A percentile compares a stretch with the other conserved stretches of the same genome.
phyloP scores from a whole-genome alignment of 495 filamentous ascomycete genomes.

The Aeminium ludgeri region DNA sequence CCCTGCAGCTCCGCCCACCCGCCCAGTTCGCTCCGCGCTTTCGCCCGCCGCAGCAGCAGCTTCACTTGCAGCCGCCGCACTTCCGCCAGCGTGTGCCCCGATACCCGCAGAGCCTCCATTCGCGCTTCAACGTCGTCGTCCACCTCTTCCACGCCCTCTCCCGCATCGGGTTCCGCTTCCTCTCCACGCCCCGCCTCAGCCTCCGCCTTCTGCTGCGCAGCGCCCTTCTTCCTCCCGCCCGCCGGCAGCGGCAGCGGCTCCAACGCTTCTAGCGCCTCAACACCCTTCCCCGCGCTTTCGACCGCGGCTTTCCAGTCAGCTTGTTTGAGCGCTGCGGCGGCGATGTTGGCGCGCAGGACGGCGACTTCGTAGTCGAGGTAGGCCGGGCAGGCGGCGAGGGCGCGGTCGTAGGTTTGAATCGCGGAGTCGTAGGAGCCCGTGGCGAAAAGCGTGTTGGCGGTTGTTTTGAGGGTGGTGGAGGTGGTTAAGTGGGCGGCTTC shows the following conservation, averaged over 20 bases:
- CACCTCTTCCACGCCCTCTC: conserved; percentile 33
- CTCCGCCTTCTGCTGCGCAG: conserved; percentile 9
- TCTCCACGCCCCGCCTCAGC: conserved; percentile 10
- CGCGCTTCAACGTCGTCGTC: conserved; percentile 28
- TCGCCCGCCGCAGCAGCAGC: conserved; percentile 68
- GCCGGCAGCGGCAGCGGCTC: conserved; percentile 30
- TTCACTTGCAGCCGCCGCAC: conserved; percentile 69
- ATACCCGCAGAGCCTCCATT: conserved; percentile 18
- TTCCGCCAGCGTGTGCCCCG: conserved; percentile 34
- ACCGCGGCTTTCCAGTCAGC: conserved; percentile 74
- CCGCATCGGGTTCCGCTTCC: conserved; percentile 9
- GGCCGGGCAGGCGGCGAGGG: conserved; percentile 62
- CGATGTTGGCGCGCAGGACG: conserved; percentile 70
- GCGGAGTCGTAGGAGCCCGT: conserved; percentile 60
- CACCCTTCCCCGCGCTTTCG: conserved; percentile 50
- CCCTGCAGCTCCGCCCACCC: conserved; percentile 72
- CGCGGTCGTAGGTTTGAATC: conserved; percentile 77
- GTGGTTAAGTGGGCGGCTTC: conserved; percentile 54
- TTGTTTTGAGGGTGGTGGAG: conserved; percentile 55
- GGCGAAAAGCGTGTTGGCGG: conserved; percentile 64
- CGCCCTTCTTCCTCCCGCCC: conserved; percentile 11
- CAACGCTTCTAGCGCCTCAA: conserved; percentile 54
- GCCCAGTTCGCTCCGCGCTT: conserved; percentile 49
- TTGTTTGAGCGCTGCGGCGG: conserved; percentile 80
- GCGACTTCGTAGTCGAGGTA: conserved; percentile 86